A percentile compares a stretch with the other conserved stretches of the same genome.
These are phyloP conservation scores for Salix udensis DNA, from an alignment of 345 rosid species.

Conservation along the genomic window DNA sequence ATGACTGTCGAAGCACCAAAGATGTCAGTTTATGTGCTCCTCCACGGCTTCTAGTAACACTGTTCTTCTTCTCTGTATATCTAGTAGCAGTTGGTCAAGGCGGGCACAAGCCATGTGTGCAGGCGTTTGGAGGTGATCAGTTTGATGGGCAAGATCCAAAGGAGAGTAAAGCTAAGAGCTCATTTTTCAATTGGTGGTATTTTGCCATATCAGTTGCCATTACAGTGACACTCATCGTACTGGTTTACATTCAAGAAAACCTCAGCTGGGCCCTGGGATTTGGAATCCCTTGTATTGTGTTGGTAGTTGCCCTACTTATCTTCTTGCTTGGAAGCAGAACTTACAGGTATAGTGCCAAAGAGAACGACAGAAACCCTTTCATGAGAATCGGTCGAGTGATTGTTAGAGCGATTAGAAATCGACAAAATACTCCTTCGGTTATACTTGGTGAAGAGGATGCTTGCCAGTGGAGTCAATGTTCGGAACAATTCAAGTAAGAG, in stretches of 20 bases:
- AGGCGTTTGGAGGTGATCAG: slow-evolving; percentile 13
- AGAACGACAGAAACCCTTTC: neutral
- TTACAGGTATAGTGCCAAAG: neutral
- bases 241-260: slow-evolving; percentile 26
- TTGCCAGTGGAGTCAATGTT: neutral
- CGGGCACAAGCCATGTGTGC: slow-evolving; percentile 8
- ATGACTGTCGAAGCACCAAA: neutral
- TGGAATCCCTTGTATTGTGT: slow-evolving; percentile 25
- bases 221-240: neutral
- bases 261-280: slow-evolving; percentile 29
- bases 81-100: slow-evolving; percentile 5
- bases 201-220: neutral
- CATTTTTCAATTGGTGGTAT: slow-evolving; percentile 10
- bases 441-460: slow-evolving; percentile 10
- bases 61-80: slow-evolving; percentile 9
- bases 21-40: neutral
- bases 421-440: neutral
- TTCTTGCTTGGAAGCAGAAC: slow-evolving; percentile 7
- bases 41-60: neutral
- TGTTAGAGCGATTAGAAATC: slow-evolving; percentile 9
- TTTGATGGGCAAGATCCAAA: neutral
- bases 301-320: slow-evolving; percentile 12
- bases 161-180: neutral
- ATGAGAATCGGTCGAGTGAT: neutral
- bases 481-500: slow-evolving; percentile 26